Percentiles rank a stretch among this genome's conserved stretches.
These are phyloP conservation scores for Bipolaris bicolor DNA, from an alignment of 2,329 filamentous ascomycete species.

Conservation along the genomic window DNA sequence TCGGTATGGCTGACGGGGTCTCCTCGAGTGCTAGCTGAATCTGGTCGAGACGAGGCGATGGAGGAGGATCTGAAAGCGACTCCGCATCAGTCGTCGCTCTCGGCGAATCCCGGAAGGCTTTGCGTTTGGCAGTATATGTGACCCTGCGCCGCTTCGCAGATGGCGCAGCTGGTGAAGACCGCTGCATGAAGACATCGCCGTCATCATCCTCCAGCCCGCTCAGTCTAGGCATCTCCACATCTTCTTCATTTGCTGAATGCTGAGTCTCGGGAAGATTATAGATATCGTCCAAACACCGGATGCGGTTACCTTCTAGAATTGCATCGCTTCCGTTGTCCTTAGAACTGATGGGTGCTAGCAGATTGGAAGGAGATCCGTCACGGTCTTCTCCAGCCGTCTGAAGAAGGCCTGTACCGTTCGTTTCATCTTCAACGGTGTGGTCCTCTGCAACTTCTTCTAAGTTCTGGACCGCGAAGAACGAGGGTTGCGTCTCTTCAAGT, in stretches of 20 bases:
- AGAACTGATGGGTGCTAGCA: slow-evolving; percentile 16
- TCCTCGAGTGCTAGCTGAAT: slow-evolving; percentile 29
- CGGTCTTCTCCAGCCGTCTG: slow-evolving; percentile 50
- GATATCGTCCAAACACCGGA: slow-evolving; percentile 46
- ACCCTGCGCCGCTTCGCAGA: slow-evolving; percentile 43
- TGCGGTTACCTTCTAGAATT: slow-evolving; percentile 14
- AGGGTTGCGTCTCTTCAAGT: slow-evolving; percentile 44
- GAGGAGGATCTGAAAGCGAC: slow-evolving; percentile 16
- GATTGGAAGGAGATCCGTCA: slow-evolving; percentile 31
- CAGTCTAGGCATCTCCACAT: slow-evolving; percentile 42
- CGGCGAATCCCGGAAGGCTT: slow-evolving; percentile 24
- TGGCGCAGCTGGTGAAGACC: slow-evolving; percentile 31
- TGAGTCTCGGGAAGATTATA: slow-evolving; percentile 45
- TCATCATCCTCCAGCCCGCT: slow-evolving; percentile 45
- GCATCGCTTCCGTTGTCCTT: slow-evolving; percentile 25
- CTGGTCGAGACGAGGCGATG: slow-evolving; percentile 22
- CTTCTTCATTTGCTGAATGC: slow-evolving; percentile 38
- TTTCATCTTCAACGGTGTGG: slow-evolving; percentile 10
- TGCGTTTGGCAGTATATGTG: slow-evolving; percentile 31
- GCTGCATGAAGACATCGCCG: slow-evolving; percentile 36
- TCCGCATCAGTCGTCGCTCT: slow-evolving; percentile 21
- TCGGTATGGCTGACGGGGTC: slow-evolving; percentile 28
- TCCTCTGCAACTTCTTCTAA: neutral
- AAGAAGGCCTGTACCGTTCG: slow-evolving; percentile 31
- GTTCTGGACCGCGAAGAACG: slow-evolving; percentile 24